A percentile compares a stretch with the other conserved stretches of the same genome.
phyloP scores from a whole-genome alignment of 352 stramenopile genomes.

The Globisporangium viniferum region DNA sequence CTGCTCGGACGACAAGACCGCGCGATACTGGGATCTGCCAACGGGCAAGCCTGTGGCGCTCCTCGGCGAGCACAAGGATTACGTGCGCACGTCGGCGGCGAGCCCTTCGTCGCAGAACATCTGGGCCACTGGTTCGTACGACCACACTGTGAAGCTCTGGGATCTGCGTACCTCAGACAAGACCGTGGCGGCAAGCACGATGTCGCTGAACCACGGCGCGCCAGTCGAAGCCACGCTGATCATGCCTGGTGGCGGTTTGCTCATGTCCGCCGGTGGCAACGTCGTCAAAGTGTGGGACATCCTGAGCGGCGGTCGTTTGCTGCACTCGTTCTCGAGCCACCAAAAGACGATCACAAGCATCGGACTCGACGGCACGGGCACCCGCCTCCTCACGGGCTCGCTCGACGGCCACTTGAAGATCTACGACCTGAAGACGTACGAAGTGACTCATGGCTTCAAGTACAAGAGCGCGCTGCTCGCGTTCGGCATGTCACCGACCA shows the following conservation, averaged over 20 bases:
- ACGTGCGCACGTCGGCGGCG: conserved; percentile 75
- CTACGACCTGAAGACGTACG: conserved; percentile 90
- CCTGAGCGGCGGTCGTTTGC: conserved; percentile 76
- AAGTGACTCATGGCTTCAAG: conserved; percentile 89
- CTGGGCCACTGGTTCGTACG: conserved; percentile 89
- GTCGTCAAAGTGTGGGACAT: conserved; percentile 93
- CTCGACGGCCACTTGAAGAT: conserved; percentile 93
- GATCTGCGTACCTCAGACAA: conserved; percentile 81
- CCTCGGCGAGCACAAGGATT: conserved; percentile 85
- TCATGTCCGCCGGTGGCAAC: conserved; percentile 86
- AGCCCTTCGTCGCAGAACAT: conserved; percentile 76
- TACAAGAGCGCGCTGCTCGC: conserved; percentile 78
- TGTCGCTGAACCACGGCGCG: conserved; percentile 79
- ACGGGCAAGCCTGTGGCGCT: conserved; percentile 75
- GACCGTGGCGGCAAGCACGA: conserved; percentile 42
- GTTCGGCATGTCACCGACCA: conserved; percentile 82
- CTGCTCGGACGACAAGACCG: conserved; percentile 89
- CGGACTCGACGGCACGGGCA: conserved; percentile 80
- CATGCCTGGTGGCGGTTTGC: conserved; percentile 76
- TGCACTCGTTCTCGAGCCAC: conserved; percentile 90
- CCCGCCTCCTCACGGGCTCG: conserved; percentile 86
- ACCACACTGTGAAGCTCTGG: conserved; percentile 93
- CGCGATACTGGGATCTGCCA: conserved; percentile 85
- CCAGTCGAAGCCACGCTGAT: conserved; percentile 88
- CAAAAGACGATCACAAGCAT: conserved; percentile 94